A percentile compares a stretch with the other conserved stretches of the same genome.
These are phyloP conservation scores for Lagenidium giganteum DNA, from an alignment of 352 stramenopile species.

Conservation along the genomic window DNA sequence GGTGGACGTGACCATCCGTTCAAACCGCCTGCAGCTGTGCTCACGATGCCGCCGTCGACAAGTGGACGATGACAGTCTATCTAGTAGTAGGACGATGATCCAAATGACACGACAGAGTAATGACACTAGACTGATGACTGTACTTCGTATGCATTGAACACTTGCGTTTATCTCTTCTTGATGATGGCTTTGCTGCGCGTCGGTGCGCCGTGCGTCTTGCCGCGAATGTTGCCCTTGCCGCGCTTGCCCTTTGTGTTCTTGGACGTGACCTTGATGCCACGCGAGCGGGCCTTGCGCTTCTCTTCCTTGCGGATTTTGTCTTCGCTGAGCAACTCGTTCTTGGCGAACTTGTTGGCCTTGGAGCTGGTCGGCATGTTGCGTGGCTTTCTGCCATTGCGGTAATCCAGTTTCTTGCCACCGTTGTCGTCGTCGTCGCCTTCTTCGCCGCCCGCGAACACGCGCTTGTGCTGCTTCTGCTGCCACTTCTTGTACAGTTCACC, in stretches of 20 bases:
- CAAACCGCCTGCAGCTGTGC: too few relatives aligned
- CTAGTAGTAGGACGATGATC: too few relatives aligned
- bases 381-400: conserved; percentile 77
- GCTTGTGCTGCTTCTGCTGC: conserved; percentile 88
- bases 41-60: too few relatives aligned
- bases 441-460: conserved; percentile 63
- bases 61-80: too few relatives aligned
- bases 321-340: conserved; percentile 74
- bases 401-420: conserved; percentile 52
- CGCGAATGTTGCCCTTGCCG: conserved; percentile 69
- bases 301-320: conserved; percentile 83
- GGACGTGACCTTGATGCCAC: conserved; percentile 57
- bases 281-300: conserved; percentile 77
- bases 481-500: conserved; percentile 94
- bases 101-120: too few relatives aligned
- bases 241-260: conserved; percentile 38
- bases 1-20: conserved; percentile 60
- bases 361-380: conserved; percentile 29
- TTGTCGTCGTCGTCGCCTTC: conserved; percentile 57
- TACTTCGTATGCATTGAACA: too few relatives aligned
- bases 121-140: too few relatives aligned
- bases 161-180: conserved; percentile 18
- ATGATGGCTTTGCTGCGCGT: conserved; percentile 83
- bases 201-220: conserved; percentile 77
- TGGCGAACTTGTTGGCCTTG: conserved; percentile 72